Percentiles rank a stretch among this genome's conserved stretches.
phyloP scores from a whole-genome alignment of 768 basidiomycete species.

The Trametes cinnabarina region DNA sequence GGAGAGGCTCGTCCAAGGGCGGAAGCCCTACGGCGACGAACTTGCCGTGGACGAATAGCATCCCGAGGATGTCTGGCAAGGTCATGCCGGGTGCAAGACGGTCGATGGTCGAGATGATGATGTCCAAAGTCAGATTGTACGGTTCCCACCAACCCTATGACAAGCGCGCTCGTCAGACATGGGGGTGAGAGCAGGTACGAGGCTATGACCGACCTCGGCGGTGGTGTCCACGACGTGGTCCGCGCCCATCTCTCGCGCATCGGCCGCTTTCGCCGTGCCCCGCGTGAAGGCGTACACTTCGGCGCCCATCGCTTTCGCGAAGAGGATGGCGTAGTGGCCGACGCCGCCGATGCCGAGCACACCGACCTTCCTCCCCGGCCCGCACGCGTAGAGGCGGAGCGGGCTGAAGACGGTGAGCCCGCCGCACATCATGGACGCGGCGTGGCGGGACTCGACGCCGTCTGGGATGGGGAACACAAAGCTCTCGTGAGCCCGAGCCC shows the following conservation, averaged over 20 bases:
- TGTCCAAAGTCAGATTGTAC: slow-evolving; percentile 41
- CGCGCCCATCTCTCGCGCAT: slow-evolving; percentile 57
- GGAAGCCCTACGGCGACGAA: slow-evolving; percentile 59
- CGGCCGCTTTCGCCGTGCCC: slow-evolving; percentile 48
- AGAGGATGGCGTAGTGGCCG: slow-evolving; percentile 42
- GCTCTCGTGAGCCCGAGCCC: slow-evolving; percentile 46
- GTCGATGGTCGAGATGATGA: slow-evolving; percentile 43
- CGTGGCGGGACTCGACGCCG: slow-evolving; percentile 46
- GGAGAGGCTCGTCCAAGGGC: slow-evolving; percentile 42
- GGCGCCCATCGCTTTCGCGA: slow-evolving; percentile 54
- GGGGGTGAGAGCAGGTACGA: too few species aligned
- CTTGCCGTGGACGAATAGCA: slow-evolving; percentile 50
- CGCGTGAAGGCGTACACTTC: slow-evolving; percentile 61
- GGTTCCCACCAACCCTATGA: slow-evolving; percentile 37
- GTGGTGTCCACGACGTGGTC: slow-evolving; percentile 49
- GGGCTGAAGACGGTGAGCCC: slow-evolving; percentile 64
- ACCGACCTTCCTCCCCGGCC: slow-evolving; percentile 64
- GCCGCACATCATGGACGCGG: slow-evolving; percentile 64
- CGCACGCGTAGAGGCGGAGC: slow-evolving; percentile 50
- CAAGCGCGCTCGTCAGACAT: neutral
- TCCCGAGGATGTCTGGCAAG: slow-evolving; percentile 37
- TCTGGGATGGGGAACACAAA: slow-evolving; percentile 64
- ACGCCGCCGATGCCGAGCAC: slow-evolving; percentile 66
- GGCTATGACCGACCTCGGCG: slow-evolving; percentile 11
- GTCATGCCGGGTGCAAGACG: slow-evolving; percentile 19